Base-by-base conservation (phyloP, 2,329 filamentous ascomycete species). In the Ilyonectria mors-panacis region DNA sequence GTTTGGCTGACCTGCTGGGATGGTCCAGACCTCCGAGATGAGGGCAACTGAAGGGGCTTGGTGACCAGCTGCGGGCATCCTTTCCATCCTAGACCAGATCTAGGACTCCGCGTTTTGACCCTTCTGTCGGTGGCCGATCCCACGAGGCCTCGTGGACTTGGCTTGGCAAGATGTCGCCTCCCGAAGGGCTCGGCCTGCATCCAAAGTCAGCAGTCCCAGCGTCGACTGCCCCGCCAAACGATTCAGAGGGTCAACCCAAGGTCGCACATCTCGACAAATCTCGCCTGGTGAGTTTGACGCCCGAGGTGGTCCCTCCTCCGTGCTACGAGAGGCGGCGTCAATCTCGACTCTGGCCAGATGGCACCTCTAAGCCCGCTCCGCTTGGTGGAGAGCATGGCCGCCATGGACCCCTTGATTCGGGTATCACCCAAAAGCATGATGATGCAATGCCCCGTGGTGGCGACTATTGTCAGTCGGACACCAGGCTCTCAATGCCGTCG, bases 241-340 rank as follows among this genome's bases (percentile, higher is more conserved):
- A 55, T 47, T 44, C 23, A 50, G 65, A 62, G 42, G 63, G 47
- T 53, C 51, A 48, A 39, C 23, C 53, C 30, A 28, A 45, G 59
- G 74, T 75, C 42, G 53, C 66, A 76, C 73, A 69, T 68, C 58
- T 75, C 56, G 66, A 73, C 39, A 69, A 60, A 59, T 68, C 68
- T 76, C 66, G 71, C 65, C 70, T 69, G 67, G 63, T 59, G 58
- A 48, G 48, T 68, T 65, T 58, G 51, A 66, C 68, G 72, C 65
- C 69, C 67, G 71, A 68, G 58, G 63, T 61, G 61, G 55, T 53
- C 53, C 67, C 63, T 39, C 37, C 44, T 64, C 50, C 26, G 72
- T 74, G 54, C 59, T 55, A 75, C 73, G 50, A 62, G 59, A 70
- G 66, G 50, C 28, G 57, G 59, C 33, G 65, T 58, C 64, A 66